Evolutionary conservation across 352 stramenopile genomes (phyloP).

Genomic region (Phytophthora chlamydospora): DNA sequence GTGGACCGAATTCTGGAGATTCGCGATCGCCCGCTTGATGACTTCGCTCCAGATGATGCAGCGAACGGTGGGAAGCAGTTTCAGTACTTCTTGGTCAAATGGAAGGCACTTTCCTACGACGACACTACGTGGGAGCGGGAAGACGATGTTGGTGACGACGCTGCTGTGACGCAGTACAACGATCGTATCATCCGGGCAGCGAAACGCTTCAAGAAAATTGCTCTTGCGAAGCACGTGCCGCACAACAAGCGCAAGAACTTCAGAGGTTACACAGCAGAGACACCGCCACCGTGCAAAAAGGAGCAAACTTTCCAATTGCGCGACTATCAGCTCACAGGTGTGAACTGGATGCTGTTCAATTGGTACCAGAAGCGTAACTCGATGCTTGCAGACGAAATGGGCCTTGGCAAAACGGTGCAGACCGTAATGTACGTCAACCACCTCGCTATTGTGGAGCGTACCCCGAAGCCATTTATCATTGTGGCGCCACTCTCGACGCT

Average conservation of each 20-base stretch:
- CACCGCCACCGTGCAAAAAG: conserved; percentile 62
- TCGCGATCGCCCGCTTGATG: conserved; percentile 73
- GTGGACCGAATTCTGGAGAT: conserved; percentile 92
- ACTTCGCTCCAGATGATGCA: conserved; percentile 59
- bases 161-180: conserved; percentile 83
- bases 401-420: conserved; percentile 96
- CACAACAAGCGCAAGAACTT: conserved; percentile 75
- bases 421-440: conserved; percentile 96
- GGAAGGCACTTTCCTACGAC: conserved; percentile 97
- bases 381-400: conserved; percentile 99
- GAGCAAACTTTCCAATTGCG: conserved; percentile 87
- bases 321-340: conserved; percentile 99
- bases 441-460: conserved; percentile 93
- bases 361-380: conserved; percentile 98
- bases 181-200: conserved; percentile 57
- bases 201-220: conserved; percentile 57
- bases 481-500: conserved; percentile 98
- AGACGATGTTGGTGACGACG: conserved; percentile 94
- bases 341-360: conserved; percentile 99
- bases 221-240: conserved; percentile 38
- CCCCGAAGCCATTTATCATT: conserved; percentile 96
- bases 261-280: conserved; percentile 67
- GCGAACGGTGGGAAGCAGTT: conserved; percentile 44
- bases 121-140: conserved; percentile 98
- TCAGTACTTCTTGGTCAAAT: conserved; percentile 99